Conservation (phyloP, 2,329 filamentous ascomycete genomes). For the Hirsutella thompsonii region DNA sequence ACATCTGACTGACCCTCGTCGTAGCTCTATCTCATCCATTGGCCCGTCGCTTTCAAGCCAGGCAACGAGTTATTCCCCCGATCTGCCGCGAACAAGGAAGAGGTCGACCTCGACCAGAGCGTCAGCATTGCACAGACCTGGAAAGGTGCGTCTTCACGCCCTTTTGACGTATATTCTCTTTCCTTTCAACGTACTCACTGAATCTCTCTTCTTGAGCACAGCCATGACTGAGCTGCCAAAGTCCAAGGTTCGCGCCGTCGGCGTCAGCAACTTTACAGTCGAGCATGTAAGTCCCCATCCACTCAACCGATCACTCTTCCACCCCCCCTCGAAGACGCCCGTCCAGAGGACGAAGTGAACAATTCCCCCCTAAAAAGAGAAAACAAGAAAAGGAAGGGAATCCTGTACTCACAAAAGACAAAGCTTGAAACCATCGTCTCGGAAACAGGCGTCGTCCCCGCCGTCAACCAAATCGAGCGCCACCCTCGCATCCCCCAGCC, state of each 20-base stretch:
- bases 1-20: neutral
- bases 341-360: too few species aligned
- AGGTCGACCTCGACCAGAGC: conserved; percentile 28
- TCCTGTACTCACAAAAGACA: conserved; percentile 3
- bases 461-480: conserved; percentile 58
- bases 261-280: conserved; percentile 62
- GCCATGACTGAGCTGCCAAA: conserved; percentile 43
- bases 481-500: conserved; percentile 49
- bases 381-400: too few species aligned
- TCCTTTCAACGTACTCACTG: too few species aligned
- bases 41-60: conserved; percentile 37
- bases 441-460: conserved; percentile 42
- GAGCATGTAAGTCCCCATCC: conserved; percentile 23
- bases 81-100: conserved; percentile 14
- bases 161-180: too few species aligned
- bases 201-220: conserved; percentile 5
- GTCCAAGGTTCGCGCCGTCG: conserved; percentile 52
- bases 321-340: too few species aligned
- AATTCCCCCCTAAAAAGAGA: too few species aligned
- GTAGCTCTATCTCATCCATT: conserved; percentile 49
- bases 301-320: neutral
- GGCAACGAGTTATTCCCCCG: conserved; percentile 32
- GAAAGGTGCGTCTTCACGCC: conserved; percentile 27
- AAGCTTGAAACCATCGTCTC: conserved; percentile 41
- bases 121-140: conserved; percentile 30